A percentile compares a stretch with the other conserved stretches of the same genome.
phyloP scores from a whole-genome alignment of 345 rosid species.

The Geranium rotundifolium region DNA sequence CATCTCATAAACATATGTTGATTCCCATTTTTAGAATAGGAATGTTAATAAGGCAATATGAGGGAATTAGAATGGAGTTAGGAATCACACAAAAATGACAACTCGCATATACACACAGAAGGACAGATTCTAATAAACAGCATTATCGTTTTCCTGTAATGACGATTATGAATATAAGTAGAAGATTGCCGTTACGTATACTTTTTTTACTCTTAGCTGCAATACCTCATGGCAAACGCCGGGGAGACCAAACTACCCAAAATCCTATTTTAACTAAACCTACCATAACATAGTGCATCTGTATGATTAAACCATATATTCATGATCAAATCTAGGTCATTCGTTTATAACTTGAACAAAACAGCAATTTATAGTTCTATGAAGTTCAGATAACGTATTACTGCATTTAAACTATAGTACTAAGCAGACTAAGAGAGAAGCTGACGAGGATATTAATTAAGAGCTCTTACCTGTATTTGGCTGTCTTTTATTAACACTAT shows the following conservation, averaged over 20 bases:
- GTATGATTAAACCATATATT: neutral
- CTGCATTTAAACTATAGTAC: neutral
- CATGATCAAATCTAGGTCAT: neutral
- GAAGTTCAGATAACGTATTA: neutral
- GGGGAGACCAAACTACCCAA: neutral
- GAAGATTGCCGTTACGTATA: neutral
- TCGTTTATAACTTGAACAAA: neutral
- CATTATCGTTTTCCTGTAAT: too few species aligned
- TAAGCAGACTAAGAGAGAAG: slow-evolving; percentile 4
- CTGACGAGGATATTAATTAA: neutral
- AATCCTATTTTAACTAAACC: neutral
- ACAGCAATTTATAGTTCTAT: neutral
- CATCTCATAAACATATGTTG: too few species aligned
- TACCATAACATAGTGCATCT: neutral
- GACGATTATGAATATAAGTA: too few species aligned
- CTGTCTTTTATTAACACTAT: slow-evolving; percentile 61
- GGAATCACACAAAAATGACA: too few species aligned
- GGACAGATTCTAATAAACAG: too few species aligned
- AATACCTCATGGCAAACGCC: too few species aligned
- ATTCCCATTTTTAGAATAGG: too few species aligned
- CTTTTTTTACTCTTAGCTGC: neutral
- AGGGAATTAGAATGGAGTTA: too few species aligned
- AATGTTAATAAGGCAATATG: too few species aligned
- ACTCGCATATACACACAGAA: too few species aligned
- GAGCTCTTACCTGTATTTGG: slow-evolving; percentile 52